Evolutionary conservation across 2,329 filamentous ascomycete genomes (phyloP).

Genomic region (Capronia epimyces): DNA sequence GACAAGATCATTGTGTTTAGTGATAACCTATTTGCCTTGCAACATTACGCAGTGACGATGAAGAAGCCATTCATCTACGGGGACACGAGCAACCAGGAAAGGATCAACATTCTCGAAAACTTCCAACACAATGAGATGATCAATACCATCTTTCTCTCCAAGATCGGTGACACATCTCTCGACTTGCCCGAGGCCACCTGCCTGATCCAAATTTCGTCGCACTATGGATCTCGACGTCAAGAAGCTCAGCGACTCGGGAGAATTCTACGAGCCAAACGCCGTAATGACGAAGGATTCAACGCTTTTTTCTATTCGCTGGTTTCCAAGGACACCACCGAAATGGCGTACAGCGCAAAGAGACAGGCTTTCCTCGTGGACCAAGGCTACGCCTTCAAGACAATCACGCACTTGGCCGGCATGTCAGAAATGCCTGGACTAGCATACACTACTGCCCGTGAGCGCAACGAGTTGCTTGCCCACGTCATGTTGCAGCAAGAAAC

Average conservation of each 20-base stretch:
- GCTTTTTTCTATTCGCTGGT: slow-evolving; percentile 98
- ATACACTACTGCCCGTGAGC: slow-evolving; percentile 72
- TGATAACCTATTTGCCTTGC: slow-evolving; percentile 89
- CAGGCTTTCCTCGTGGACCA: slow-evolving; percentile 97
- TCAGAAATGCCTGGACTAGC: slow-evolving; percentile 74
- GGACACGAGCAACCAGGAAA: slow-evolving; percentile 77
- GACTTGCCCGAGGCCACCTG: slow-evolving; percentile 95
- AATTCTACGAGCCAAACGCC: slow-evolving; percentile 87
- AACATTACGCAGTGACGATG: slow-evolving; percentile 76
- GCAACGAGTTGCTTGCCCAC: slow-evolving; percentile 79
- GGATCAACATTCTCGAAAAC: slow-evolving; percentile 80
- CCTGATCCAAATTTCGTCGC: slow-evolving; percentile 93
- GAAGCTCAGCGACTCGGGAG: slow-evolving; percentile 90
- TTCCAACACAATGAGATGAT: slow-evolving; percentile 89
- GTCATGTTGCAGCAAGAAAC: slow-evolving; percentile 83
- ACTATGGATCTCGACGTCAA: slow-evolving; percentile 93
- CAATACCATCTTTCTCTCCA: slow-evolving; percentile 91
- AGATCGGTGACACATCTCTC: slow-evolving; percentile 97
- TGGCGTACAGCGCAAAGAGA: slow-evolving; percentile 94
- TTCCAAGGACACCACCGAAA: slow-evolving; percentile 94
- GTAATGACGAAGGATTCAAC: slow-evolving; percentile 97
- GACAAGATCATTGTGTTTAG: slow-evolving; percentile 99
- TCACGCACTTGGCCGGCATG: slow-evolving; percentile 88
- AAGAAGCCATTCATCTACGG: slow-evolving; percentile 89
- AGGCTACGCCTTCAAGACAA: slow-evolving; percentile 98